Base-by-base conservation (phyloP, 106 monocot genomes). In the Phalaenopsis aphrodite region DNA sequence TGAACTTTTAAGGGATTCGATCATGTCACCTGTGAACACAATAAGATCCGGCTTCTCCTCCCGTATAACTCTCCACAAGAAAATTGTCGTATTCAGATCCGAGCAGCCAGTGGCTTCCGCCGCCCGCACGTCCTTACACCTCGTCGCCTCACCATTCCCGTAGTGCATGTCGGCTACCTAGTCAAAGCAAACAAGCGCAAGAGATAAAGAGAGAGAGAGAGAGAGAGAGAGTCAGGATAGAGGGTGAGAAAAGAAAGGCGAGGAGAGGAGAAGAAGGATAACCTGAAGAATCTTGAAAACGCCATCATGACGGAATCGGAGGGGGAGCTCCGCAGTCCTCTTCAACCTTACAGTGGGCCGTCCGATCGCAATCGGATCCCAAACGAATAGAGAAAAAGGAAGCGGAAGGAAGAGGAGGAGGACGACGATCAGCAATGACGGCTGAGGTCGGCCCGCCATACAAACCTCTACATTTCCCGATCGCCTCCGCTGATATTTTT, bases 81-180 rank as follows among this genome's bases (percentile, higher is more conserved):
- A 30, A 0, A 30, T 30, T 10, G 93, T 93, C 4, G 95, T 87
- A 78, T 96, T 93, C 80, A 91, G 89, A 82, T 96, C 95, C 24
- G 93, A 91, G 81, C 95, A 96, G 3, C 65, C 46, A 14, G 55
- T 57, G 23, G 78, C 69, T 79, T 89, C 86, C 2, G 65, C 42
- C 21, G 78, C 76, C 17, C 48, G 46, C 46, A 95, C 89, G 46
- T 96, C 93, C 12, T 85, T 67, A 81, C 95, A 96, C 52, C 95
- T 76, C 41, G 91, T 93, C 46, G 65, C 56, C 42, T 49, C 41
- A 30, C 95, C 95, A 74, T 86, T 91, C 30, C 91, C 95, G 81
- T 78, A 96, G 64, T 96, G 95, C 91, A 93, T 85, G 72, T 96
- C 95, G 77, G 95, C 95, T 56, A 95, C 95, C 94, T 94, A 87